Evolutionary conservation across 768 basidiomycete genomes (phyloP), one percentile per base, ranked within the genome.

Genomic region (Pulveroboletus sp.): DNA sequence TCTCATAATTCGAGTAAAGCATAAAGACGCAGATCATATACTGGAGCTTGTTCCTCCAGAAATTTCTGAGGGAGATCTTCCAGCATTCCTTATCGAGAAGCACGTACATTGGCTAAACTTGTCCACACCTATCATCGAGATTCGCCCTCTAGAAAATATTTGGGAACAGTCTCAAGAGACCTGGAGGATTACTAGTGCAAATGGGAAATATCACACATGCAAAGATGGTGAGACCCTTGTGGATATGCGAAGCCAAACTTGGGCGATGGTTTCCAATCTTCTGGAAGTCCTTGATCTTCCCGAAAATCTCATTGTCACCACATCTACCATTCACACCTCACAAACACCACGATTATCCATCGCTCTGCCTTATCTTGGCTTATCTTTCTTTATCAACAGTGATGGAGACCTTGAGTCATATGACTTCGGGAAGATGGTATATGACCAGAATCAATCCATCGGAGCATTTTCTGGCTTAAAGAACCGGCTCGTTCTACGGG

Each of bases 401-500:
- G 4, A 25, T 1, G 50, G 52, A 21, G 49, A 60, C 8, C 53
- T 78, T 7, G 67, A 76, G 47, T 75, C 69, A 21, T 49, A 42
- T 11, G 73, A 74, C 40, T 60, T 73, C 39, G 65, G 63, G 6
- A 60, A 60, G 17, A 74, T 73, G 64, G 56, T 71, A 16, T 57
- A 75, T 10, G 72, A 75, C 33, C 10, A 43, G 5, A 35, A 61
- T 29, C 77, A 77, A 47, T 71, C 61, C 0, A 52, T 60, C 10
- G 74, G 72, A 1, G 67, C 75, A 2, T 59, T 79, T 55, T 60
- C 74, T 35, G 78, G 78, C 10, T 52, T 79, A 35, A 25, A 32
- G 7, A 63, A 47, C 24, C 67, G 60, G 37, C 69, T 74, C 35
- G 62, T 77, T 7, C 12, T 37, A 23, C 63, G 72, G 25, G 52